Evolutionary conservation across 78 protist genomes (phyloP).

Genomic region (Diacronema lutheri): DNA sequence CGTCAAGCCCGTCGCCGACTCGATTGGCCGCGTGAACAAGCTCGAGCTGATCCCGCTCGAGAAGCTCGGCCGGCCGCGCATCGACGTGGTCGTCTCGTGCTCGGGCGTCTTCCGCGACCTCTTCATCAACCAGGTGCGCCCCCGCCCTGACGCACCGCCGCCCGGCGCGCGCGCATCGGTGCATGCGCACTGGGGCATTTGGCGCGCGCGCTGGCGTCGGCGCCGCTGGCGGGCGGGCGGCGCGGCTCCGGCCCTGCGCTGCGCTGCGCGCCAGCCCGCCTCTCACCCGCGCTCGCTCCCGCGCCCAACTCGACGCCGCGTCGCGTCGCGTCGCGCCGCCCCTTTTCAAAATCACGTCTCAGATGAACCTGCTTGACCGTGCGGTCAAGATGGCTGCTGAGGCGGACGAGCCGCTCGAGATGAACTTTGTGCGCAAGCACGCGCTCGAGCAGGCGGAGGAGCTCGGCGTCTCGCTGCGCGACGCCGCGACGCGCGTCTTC

Average conservation of each 20-base stretch:
- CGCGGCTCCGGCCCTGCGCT: too few relatives aligned
- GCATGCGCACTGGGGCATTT: too few relatives aligned
- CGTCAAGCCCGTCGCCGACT: conserved; percentile 41
- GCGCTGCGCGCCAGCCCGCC: too few relatives aligned
- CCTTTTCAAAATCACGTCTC: too few relatives aligned
- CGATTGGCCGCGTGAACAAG: conserved; percentile 52
- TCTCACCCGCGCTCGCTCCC: too few relatives aligned
- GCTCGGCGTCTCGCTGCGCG: conserved; percentile 31
- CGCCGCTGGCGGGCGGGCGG: too few relatives aligned
- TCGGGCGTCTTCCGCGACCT: conserved; percentile 60
- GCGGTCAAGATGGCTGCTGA: conserved; percentile 54
- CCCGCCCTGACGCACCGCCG: too few relatives aligned
- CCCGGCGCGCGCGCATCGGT: too few relatives aligned
- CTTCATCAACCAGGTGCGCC: conserved; percentile 54
- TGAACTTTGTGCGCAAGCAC: conserved; percentile 56
- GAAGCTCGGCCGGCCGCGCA: conserved; percentile 60
- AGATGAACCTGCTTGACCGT: conserved; percentile 53
- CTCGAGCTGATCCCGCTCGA: conserved; percentile 50
- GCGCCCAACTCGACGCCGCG: too few relatives aligned
- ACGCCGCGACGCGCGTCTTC: conserved; percentile 53
- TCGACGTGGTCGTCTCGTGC: conserved; percentile 50
- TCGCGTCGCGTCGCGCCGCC: too few relatives aligned
- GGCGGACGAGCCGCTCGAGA: conserved; percentile 54
- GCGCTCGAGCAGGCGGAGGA: conserved; percentile 54
- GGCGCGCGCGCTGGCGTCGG: too few relatives aligned